A percentile compares a stretch with the other conserved stretches of the same genome.
Evolutionary conservation across 2,329 filamentous ascomycete genomes (phyloP).

Genomic region (Lasiodiplodia gonubiensis): DNA sequence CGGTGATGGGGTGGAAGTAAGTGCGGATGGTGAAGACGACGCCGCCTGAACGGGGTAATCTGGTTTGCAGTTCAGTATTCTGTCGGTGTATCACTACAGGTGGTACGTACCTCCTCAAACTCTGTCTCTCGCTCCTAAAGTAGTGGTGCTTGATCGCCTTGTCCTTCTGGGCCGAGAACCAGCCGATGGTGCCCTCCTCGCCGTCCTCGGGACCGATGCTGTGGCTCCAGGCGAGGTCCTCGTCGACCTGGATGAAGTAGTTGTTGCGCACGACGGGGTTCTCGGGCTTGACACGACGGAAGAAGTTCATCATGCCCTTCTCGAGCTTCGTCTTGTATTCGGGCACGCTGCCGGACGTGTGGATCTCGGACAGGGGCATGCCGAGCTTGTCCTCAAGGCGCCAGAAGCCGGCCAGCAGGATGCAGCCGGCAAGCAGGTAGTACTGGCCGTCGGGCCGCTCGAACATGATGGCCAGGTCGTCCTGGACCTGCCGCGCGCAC

Average conservation of each 20-base stretch:
- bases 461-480: constrained; percentile 85
- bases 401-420: constrained; percentile 84
- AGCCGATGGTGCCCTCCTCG: constrained; percentile 61
- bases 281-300: constrained; percentile 71
- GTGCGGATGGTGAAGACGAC: constrained; percentile 78
- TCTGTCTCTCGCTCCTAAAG: constrained; percentile 79
- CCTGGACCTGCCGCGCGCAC: constrained; percentile 74
- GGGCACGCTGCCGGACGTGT: constrained; percentile 77
- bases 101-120: constrained; percentile 58
- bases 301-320: constrained; percentile 82
- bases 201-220: constrained; percentile 77
- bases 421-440: constrained; percentile 76
- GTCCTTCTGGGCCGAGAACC: constrained; percentile 78
- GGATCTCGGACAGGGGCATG: constrained; percentile 79
- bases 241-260: constrained; percentile 88
- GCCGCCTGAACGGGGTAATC: constrained; percentile 53
- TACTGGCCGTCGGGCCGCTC: constrained; percentile 78
- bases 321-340: constrained; percentile 74
- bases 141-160: constrained; percentile 73
- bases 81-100: neutral
- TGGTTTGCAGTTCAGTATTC: constrained; percentile 28
- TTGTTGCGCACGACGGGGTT: constrained; percentile 74
- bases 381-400: constrained; percentile 79
- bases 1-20: constrained; percentile 75
- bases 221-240: constrained; percentile 74